Evolutionary conservation across 495 filamentous ascomycete genomes (phyloP).

Genomic region (Cryomyces antarcticus): DNA sequence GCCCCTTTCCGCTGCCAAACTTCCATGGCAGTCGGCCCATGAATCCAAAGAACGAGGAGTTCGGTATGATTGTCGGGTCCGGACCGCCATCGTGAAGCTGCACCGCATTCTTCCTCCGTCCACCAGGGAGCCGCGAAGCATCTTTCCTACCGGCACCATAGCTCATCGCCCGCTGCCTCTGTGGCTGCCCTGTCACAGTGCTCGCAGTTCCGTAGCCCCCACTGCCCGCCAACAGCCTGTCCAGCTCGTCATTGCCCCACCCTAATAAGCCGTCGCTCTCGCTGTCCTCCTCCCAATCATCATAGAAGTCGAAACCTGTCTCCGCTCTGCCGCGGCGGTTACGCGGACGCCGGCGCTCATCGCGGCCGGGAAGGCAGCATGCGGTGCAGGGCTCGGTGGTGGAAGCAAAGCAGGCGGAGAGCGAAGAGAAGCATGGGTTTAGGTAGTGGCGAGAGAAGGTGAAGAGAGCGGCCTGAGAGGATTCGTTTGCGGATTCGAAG

Average conservation of each 20-base stretch:
- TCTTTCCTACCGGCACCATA: constrained; percentile 48
- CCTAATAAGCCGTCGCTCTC: constrained; percentile 44
- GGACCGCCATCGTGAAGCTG: constrained; percentile 34
- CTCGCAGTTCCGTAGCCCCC: constrained; percentile 19
- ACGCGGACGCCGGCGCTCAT: constrained; percentile 46
- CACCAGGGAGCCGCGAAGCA: constrained; percentile 6
- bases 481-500: constrained; percentile 79
- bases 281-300: constrained; percentile 82
- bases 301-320: constrained; percentile 90
- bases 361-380: constrained; percentile 50
- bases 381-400: constrained; percentile 53
- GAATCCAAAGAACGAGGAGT: constrained; percentile 70
- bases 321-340: constrained; percentile 50
- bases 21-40: constrained; percentile 69
- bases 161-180: constrained; percentile 63
- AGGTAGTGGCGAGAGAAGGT: constrained; percentile 72
- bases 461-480: constrained; percentile 74
- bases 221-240: constrained; percentile 64
- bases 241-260: constrained; percentile 65
- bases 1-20: constrained; percentile 44
- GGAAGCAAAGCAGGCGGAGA: constrained; percentile 42
- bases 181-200: constrained; percentile 36
- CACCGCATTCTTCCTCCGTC: constrained; percentile 42
- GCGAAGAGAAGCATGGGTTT: constrained; percentile 51
- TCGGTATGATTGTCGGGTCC: constrained; percentile 83